Conservation (phyloP, 2,329 filamentous ascomycete genomes). For the Fusarium domesticum region DNA sequence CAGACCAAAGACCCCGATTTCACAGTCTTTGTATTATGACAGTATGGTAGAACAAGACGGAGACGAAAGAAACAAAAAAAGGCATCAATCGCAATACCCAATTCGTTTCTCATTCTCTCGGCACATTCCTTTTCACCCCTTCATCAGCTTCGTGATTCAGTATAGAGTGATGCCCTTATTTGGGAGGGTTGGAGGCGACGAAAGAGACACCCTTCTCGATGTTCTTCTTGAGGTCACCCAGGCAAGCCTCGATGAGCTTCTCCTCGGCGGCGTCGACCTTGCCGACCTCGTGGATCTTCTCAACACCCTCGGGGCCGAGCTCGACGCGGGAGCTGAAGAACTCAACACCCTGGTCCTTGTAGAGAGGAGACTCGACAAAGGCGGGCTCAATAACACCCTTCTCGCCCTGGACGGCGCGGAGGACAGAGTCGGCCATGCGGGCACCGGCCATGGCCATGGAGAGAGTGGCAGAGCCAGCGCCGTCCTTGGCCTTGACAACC, state of each 20-base stretch:
- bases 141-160: conserved; percentile 1
- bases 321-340: conserved; percentile 97
- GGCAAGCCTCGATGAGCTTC: conserved; percentile 81
- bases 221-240: conserved; percentile 88
- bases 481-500: conserved; percentile 98
- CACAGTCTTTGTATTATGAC: neutral
- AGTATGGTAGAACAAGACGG: neutral
- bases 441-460: conserved; percentile 97
- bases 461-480: conserved; percentile 92
- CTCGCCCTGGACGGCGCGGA: conserved; percentile 89
- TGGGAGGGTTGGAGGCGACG: conserved; percentile 57
- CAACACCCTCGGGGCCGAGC: conserved; percentile 92
- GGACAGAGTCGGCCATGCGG: conserved; percentile 81
- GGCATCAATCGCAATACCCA: neutral
- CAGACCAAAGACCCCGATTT: neutral
- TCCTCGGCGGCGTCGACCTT: conserved; percentile 81
- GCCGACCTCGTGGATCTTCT: conserved; percentile 88
- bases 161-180: conserved; percentile 41
- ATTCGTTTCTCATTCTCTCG: neutral
- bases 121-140: neutral
- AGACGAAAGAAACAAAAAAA: neutral
- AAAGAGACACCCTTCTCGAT: conserved; percentile 81
- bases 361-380: conserved; percentile 94
- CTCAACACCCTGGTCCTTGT: conserved; percentile 96
- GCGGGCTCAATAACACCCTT: conserved; percentile 94